Evolutionary conservation across 2,329 filamentous ascomycete species (phyloP), one percentile per base, ranked within the genome.

Genomic region (Trichoderma endophyticum): DNA sequence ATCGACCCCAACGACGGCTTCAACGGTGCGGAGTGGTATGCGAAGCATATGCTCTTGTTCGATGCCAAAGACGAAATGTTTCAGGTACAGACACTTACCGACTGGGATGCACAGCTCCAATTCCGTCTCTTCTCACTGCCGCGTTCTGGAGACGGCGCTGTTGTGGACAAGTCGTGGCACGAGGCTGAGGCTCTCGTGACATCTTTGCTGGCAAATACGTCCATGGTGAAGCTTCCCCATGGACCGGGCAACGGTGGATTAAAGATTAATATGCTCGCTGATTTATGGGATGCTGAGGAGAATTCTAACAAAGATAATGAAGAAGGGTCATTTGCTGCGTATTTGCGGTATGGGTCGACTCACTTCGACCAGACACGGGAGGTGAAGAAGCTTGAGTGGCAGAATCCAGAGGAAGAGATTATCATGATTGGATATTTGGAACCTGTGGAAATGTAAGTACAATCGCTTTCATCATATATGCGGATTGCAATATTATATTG

Each of bases 171-270:
- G n/a, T 39, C 60, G 28, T 76, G 76, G 36, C 63, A 77, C 12
- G 71, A 75, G 48, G 78, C 77, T 0, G 75, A 79, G 39, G 73
- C 74, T 34, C 28, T 77, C 9, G 73, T 78, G 4, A 81, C 79
- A 78, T 74, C 74, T 6, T 39, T 81, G 54, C 73, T 82, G 59
- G 77, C 80, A 12, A 75, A 76, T 56, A 77, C 77, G 4, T 76
- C 75, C 4, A 75, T 81, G 77, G 76, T 81, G 73, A 83, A 82
- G 71, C 77, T 83, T n/a, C 79, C 78, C 1, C 81, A 81, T 72
- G 80, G 67, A 1, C 60, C 77, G 0, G 79, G 79, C 68, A 36
- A 14, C 21, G 32, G 12, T n/a, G 74, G 74, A n/a, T 11, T 72
- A 1, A 43, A 80, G 43, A 74, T 75, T 26, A 72, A 60, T 6